Base-by-base conservation (phyloP, 345 rosid species). In the Bretschneidera sinensis region DNA sequence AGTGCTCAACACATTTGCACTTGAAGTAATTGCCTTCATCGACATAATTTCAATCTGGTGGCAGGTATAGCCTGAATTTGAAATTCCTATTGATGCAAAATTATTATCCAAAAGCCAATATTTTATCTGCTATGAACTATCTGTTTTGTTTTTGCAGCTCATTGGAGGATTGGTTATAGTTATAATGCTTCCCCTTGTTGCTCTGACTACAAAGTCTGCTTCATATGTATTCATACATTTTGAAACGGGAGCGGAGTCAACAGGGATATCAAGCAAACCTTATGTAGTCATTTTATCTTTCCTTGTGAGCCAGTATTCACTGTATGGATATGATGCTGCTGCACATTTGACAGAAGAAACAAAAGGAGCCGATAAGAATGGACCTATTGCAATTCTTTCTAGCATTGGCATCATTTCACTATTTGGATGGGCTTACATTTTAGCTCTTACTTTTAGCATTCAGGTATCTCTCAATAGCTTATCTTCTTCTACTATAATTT, bases 291-390 rank as follows among this genome's bases (percentile, higher is more conserved):
- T 82, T 55, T 70, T 82, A 33, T 71, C 87, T 51, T 77, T 85
- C 50, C 82, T 82, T 0, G 84, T 82, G 11, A 85, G 87, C 55
- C 85, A 82, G 60, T 85, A 82, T 65, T 85, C 82, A 11, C 55
- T 82, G 0, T 85, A 82, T 23, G 87, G 85, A 50, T 85, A 85
- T 34, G 87, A 82, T 62, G 78, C 87, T 9, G 85, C 87, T 6
- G 91, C 85, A 4, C 87, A 82, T 71, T 63, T 82, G n/a, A 85
- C 91, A 5, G 87, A 85, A 68, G 91, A 85, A 74, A 85, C 91
- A 14, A 85, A 73, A 69, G 85, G 78, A 17, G 85, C 87, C 6
- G 87, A 82, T 60, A 78, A 43, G 74, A 78, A 74, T 59, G 91
- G 91, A 47, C 91, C 91, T 43, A 71, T 80, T 28, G 82, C 85